Percentiles rank a stretch among this genome's conserved stretches.
phyloP scores from a whole-genome alignment of 2,329 filamentous ascomycete genomes.

The Ploettnerulaceae sp. region DNA sequence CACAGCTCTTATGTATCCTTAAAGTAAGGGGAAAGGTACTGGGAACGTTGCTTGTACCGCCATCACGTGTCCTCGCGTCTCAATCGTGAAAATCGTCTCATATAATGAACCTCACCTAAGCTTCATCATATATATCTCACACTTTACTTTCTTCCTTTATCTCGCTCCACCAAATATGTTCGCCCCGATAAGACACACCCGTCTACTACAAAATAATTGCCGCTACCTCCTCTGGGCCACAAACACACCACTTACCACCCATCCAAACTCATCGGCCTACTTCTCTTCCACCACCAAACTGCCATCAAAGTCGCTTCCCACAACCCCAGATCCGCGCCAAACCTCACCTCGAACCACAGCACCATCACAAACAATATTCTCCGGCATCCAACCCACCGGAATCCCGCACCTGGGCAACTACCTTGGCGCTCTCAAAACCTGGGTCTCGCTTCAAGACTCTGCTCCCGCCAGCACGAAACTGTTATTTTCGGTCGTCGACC shows the following conservation, averaged over 20 bases:
- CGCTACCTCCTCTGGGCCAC: slow-evolving; percentile 6
- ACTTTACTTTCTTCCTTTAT: background rate
- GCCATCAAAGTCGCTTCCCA: background rate
- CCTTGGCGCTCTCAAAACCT: slow-evolving; percentile 80
- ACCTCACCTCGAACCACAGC: background rate
- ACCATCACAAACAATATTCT: slow-evolving; percentile 64
- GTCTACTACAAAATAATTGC: slow-evolving; percentile 6
- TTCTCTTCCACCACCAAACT: slow-evolving; percentile 2
- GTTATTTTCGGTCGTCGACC: slow-evolving; percentile 83
- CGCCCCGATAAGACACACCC: slow-evolving; percentile 1
- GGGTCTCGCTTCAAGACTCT: slow-evolving; percentile 73
- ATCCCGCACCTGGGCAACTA: slow-evolving; percentile 95
- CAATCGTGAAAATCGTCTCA: slow-evolving; percentile 14
- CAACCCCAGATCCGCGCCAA: too few species aligned
- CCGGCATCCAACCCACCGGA: slow-evolving; percentile 94
- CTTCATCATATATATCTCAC: too few species aligned
- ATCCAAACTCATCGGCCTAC: slow-evolving; percentile 1
- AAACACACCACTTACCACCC: background rate
- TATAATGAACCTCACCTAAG: too few species aligned
- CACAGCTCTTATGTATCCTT: too few species aligned
- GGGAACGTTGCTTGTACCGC: too few species aligned
- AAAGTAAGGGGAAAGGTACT: too few species aligned
- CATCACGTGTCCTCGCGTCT: slow-evolving; percentile 25
- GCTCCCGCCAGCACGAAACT: slow-evolving; percentile 54
- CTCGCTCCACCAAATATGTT: slow-evolving; percentile 4